These are phyloP conservation scores for Jasminum sambac DNA, from an alignment of 257 asterid species.

Conservation along the genomic window DNA sequence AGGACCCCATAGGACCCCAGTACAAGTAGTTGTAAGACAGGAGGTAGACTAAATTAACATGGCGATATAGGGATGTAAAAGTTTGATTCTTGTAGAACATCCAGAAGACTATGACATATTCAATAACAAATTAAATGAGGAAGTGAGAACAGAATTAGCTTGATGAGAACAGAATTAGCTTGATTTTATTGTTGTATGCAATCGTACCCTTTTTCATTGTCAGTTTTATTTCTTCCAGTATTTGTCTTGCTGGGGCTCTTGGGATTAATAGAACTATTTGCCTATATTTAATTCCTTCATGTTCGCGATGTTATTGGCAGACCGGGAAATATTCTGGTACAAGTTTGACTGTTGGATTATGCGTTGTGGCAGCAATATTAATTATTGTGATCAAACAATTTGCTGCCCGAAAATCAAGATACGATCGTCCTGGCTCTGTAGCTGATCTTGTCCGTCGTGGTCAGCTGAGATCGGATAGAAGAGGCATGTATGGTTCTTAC, in stretches of 20 bases:
- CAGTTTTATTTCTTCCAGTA: neutral
- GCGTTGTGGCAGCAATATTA: slow-evolving; percentile 57
- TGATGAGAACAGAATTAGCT: neutral
- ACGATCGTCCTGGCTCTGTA: slow-evolving; percentile 71
- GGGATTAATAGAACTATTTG: neutral
- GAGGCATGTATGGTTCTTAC: slow-evolving; percentile 96
- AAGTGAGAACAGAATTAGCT: neutral
- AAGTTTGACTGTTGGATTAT: slow-evolving; percentile 55
- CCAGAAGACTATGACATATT: neutral
- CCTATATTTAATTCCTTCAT: slow-evolving; percentile 20
- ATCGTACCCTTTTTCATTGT: neutral
- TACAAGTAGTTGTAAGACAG: neutral
- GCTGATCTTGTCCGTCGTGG: slow-evolving; percentile 98
- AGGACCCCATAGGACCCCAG: neutral
- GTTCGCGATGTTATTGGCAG: slow-evolving; percentile 40
- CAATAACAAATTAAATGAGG: neutral
- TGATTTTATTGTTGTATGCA: neutral
- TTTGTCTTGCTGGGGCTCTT: neutral
- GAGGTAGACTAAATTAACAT: neutral
- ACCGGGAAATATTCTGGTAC: slow-evolving; percentile 46
- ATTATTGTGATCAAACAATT: slow-evolving; percentile 50
- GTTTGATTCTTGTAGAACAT: neutral
- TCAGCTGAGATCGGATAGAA: slow-evolving; percentile 95
- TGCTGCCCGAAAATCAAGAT: slow-evolving; percentile 47
- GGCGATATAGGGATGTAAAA: neutral